Evolutionary conservation across 2,329 filamentous ascomycete species (phyloP).

Genomic region (Fusarium kyushuense): DNA sequence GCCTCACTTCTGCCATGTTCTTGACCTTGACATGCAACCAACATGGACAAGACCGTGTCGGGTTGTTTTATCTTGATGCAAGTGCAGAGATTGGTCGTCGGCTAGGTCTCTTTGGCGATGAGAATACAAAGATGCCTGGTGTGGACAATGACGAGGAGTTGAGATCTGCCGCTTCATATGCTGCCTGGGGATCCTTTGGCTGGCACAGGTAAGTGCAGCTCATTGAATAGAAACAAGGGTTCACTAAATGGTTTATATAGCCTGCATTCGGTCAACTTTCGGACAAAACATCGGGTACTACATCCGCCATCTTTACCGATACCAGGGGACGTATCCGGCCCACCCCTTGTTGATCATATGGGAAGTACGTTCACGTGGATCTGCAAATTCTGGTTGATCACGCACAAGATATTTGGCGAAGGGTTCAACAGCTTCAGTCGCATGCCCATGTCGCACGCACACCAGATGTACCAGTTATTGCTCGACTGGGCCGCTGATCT

Average conservation of each 20-base stretch:
- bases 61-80: constrained; percentile 6
- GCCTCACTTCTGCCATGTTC: constrained; percentile 11
- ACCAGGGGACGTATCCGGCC: constrained; percentile 10
- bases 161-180: constrained; percentile 6
- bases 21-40: constrained; percentile 17
- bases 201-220: constrained; percentile 14
- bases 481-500: constrained; percentile 6
- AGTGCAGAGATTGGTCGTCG: not conserved
- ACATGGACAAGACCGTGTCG: constrained; percentile 1
- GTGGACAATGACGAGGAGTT: not conserved
- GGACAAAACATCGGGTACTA: not conserved
- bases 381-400: constrained; percentile 15
- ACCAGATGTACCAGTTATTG: constrained; percentile 2
- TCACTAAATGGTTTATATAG: not conserved
- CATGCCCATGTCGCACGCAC: constrained; percentile 1
- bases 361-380: constrained; percentile 21
- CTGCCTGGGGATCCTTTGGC: constrained; percentile 15
- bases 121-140: not conserved
- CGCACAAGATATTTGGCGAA: not conserved
- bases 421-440: not conserved
- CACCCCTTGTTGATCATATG: not conserved
- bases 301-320: constrained; percentile 5
- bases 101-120: not conserved
- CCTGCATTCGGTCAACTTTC: constrained; percentile 7
- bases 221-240: fast-evolving